Conservation (phyloP, 2,329 filamentous ascomycete species). For the Microthyrium microscopicum region DNA sequence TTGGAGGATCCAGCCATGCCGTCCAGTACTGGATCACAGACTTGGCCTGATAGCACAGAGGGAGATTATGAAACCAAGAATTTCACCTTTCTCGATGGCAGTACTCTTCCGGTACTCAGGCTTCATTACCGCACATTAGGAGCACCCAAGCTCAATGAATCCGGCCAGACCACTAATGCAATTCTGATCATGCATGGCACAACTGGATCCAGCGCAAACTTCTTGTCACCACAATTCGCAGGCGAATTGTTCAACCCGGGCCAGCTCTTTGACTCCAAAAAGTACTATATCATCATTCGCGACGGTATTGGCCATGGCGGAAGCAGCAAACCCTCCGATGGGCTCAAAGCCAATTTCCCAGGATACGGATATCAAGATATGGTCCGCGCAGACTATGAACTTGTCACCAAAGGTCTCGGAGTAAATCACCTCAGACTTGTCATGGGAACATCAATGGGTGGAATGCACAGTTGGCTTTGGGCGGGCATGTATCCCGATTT, state of each 20-base stretch:
- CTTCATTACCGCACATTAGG: slow-evolving; percentile 7
- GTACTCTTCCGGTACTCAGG: not conserved
- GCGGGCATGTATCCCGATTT: slow-evolving; percentile 45
- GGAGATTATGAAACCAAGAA: slow-evolving; percentile 3
- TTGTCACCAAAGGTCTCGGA: slow-evolving; percentile 46
- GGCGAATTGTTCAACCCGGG: slow-evolving; percentile 13
- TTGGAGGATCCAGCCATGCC: too few species aligned
- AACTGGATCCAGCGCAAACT: slow-evolving; percentile 11
- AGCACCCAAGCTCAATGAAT: slow-evolving; percentile 1
- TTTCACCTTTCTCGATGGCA: slow-evolving; percentile 5
- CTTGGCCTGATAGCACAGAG: not conserved
- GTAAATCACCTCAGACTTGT: slow-evolving; percentile 45
- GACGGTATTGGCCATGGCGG: slow-evolving; percentile 55
- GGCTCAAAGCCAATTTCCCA: slow-evolving; percentile 39
- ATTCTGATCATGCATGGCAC: slow-evolving; percentile 15
- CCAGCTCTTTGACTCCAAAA: slow-evolving; percentile 30
- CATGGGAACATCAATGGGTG: slow-evolving; percentile 57
- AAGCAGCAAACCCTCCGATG: slow-evolving; percentile 50
- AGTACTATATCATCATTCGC: slow-evolving; percentile 52
- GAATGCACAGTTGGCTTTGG: slow-evolving; percentile 50
- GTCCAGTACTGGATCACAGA: slow-evolving; percentile 1
- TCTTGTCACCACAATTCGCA: slow-evolving; percentile 11
- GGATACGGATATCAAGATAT: slow-evolving; percentile 51
- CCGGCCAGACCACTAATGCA: slow-evolving; percentile 9
- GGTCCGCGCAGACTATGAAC: slow-evolving; percentile 46